These are phyloP conservation scores for Thalassiosira livingstoniorum DNA, from an alignment of 352 stramenopile species.

Conservation along the genomic window DNA sequence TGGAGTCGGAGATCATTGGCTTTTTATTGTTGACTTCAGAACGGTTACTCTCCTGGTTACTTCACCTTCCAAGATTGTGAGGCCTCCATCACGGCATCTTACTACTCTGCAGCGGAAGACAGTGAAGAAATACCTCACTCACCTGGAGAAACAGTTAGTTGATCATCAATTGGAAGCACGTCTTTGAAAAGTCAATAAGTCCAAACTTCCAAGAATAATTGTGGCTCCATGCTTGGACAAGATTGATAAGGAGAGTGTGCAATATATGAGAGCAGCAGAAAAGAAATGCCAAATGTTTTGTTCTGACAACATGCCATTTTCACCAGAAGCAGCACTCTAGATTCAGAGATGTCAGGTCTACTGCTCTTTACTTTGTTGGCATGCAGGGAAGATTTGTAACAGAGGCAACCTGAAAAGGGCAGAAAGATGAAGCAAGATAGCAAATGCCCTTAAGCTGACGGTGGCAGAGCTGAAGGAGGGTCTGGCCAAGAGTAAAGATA, in stretches of 20 bases:
- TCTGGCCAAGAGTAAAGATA: not conserved
- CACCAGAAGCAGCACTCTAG: not conserved
- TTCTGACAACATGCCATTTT: not conserved
- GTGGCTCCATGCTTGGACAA: not conserved
- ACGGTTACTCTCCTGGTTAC: not conserved
- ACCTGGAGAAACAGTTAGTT: no score
- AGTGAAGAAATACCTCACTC: not conserved
- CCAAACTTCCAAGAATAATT: no score
- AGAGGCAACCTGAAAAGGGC: slow-evolving; percentile 11
- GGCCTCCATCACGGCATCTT: not conserved
- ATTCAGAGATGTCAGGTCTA: not conserved
- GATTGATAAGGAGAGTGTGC: slow-evolving; percentile 1
- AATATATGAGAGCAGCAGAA: slow-evolving; percentile 5
- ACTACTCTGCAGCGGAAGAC: not conserved
- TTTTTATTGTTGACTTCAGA: not conserved
- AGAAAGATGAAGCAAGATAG: not conserved
- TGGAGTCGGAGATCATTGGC: slow-evolving; percentile 16
- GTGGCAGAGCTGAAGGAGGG: not conserved
- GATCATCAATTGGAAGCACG: no score
- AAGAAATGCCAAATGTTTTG: slow-evolving; percentile 17
- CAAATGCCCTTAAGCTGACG: not conserved
- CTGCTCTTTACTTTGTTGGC: not conserved
- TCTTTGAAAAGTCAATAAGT: no score
- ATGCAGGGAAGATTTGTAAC: not conserved
- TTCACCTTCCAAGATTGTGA: not conserved